These are phyloP conservation scores for Talaromyces liani DNA, from an alignment of 495 filamentous ascomycete genomes.

Conservation along the genomic window DNA sequence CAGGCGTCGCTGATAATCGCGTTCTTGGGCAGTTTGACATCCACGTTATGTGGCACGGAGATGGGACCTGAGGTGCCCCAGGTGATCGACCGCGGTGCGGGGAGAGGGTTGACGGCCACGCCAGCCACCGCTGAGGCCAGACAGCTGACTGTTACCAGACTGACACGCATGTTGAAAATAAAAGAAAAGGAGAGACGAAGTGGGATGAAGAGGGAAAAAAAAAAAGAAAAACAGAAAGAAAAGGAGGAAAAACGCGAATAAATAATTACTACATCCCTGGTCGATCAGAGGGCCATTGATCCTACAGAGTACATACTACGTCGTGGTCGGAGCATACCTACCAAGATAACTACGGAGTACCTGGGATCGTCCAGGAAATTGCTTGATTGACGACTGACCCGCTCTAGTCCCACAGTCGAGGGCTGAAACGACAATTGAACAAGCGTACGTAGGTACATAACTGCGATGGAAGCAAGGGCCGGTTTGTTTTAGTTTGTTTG, in stretches of 20 bases:
- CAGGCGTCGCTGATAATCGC: conserved; percentile 33
- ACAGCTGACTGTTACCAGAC: conserved; percentile 10
- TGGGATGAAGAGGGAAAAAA: background rate
- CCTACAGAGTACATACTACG: background rate
- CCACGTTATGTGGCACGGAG: conserved; percentile 2
- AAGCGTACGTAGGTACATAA: background rate
- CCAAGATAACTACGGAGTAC: background rate
- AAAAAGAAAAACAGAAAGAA: background rate
- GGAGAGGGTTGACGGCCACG: conserved; percentile 48
- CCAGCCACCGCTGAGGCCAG: conserved; percentile 24
- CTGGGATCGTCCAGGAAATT: background rate
- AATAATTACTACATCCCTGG: conserved; percentile 1
- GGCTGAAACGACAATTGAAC: background rate
- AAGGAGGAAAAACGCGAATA: background rate
- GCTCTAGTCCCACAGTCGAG: background rate
- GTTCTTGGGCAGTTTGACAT: conserved; percentile 18
- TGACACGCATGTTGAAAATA: conserved; percentile 1
- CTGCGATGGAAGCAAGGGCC: background rate
- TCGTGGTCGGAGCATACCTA: conserved; percentile 1
- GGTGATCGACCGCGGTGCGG: conserved; percentile 44
- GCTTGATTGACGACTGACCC: background rate
- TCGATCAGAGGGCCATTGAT: background rate
- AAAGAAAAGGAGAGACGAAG: background rate
- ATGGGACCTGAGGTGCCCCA: conserved; percentile 48
- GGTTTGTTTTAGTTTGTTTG: background rate